A percentile compares a stretch with the other conserved stretches of the same genome.
Evolutionary conservation across 345 rosid genomes (phyloP).

Genomic region (Ailanthus altissimus): DNA sequence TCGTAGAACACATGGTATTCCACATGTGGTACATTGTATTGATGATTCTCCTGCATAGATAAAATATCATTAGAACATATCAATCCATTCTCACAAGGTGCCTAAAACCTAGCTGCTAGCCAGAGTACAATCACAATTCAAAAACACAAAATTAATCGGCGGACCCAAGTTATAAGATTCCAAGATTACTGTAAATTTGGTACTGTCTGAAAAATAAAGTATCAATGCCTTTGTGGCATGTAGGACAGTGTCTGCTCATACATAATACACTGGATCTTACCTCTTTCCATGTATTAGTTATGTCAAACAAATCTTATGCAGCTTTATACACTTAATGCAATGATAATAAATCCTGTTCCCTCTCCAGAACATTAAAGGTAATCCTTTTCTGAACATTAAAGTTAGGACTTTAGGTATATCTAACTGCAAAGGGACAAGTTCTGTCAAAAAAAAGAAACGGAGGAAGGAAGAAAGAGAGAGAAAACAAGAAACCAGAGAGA

Average conservation of each 20-base stretch:
- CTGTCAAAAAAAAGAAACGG: background rate
- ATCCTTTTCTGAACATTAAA: background rate
- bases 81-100: background rate
- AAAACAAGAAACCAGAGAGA: background rate
- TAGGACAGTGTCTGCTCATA: conserved; percentile 3
- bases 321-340: background rate
- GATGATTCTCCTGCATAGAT: conserved; percentile 65
- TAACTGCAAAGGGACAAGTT: no score
- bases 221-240: background rate
- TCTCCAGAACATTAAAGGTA: background rate
- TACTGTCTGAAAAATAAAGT: background rate
- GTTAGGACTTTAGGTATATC: no score
- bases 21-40: conserved; percentile 66
- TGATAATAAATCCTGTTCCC: background rate
- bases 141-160: background rate
- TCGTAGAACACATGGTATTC: conserved; percentile 63
- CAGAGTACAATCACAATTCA: no score
- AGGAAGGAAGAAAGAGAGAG: conserved; percentile 10
- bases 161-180: conserved; percentile 1
- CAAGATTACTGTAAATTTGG: conserved; percentile 1
- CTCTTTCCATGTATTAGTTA: background rate
- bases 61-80: background rate
- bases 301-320: background rate
- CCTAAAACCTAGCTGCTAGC: conserved; percentile 6
- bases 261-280: background rate